phyloP scores from a whole-genome alignment of 2,329 filamentous ascomycete species.

The Plenodomus lindquistii region DNA sequence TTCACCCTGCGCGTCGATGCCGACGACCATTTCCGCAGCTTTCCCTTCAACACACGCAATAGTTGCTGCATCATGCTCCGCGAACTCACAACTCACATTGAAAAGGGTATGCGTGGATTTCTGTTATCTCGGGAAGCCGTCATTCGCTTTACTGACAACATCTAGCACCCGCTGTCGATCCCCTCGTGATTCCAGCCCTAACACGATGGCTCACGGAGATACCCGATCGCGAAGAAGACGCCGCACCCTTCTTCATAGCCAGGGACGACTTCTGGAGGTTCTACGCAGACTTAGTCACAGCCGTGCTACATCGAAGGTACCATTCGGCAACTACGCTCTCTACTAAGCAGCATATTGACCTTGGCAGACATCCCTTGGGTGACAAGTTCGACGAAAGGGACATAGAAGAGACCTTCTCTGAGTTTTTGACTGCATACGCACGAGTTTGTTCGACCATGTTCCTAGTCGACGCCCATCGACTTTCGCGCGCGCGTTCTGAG shows the following conservation, averaged over 20 bases:
- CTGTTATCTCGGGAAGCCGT: background rate
- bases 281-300: slow-evolving; percentile 31
- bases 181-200: slow-evolving; percentile 28
- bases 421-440: slow-evolving; percentile 36
- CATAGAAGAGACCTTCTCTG: slow-evolving; percentile 29
- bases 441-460: slow-evolving; percentile 30
- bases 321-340: slow-evolving; percentile 15
- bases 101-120: slow-evolving; percentile 20
- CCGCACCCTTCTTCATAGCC: slow-evolving; percentile 30
- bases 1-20: slow-evolving; percentile 27
- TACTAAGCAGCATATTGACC: slow-evolving; percentile 17
- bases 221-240: slow-evolving; percentile 24
- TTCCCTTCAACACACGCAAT: slow-evolving; percentile 31
- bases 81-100: slow-evolving; percentile 30
- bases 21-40: slow-evolving; percentile 35
- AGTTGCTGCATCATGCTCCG: slow-evolving; percentile 24
- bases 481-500: slow-evolving; percentile 20
- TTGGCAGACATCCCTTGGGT: slow-evolving; percentile 32
- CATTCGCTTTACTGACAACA: slow-evolving; percentile 13
- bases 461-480: slow-evolving; percentile 26
- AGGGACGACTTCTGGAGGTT: slow-evolving; percentile 42
- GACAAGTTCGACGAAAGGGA: slow-evolving; percentile 29
- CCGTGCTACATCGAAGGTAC: slow-evolving; percentile 33
- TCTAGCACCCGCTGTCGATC: slow-evolving; percentile 22
- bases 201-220: slow-evolving; percentile 33